Base-by-base conservation (phyloP, 2,329 filamentous ascomycete genomes). In the Blastomyces percursus region DNA sequence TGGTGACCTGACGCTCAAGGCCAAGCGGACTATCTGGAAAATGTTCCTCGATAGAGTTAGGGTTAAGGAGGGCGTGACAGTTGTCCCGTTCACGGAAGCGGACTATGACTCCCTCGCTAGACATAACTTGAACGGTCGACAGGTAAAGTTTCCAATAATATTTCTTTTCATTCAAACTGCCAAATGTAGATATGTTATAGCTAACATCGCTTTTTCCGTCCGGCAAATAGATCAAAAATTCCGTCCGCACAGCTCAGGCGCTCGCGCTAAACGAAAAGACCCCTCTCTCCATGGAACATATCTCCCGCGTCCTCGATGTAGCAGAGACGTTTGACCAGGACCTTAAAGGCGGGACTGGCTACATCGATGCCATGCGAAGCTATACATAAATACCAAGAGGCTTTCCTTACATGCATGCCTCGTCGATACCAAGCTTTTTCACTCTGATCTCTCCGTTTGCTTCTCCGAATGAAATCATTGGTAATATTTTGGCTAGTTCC, bases 271-370 rank as follows among this genome's bases (percentile, higher is more conserved):
- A 90, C 66, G 89, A 91, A 73, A 80, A 83, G 32, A 83, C 86
- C 64, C 78, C 83, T 3, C 81, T 96, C 40, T 83, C 84, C 61
- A 91, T 96, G 87, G 81, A 81, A 59, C 90, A 96, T 70, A 88
- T 96, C 71, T 84, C 83, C 67, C 84, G 90, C 65, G 90, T 96
- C 14, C 81, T 96, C n/a, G 88, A 91, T 52, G 90, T 95, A 1
- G 87, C 88, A 30, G 86, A 90, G 73, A 88, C 85, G 44, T 96
- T 96, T 73, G 89, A 93, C 66, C 82, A 86, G 38, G 91, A 96
- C 72, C 79, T 96, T 59, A 90, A 88, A 72, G 91, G 91, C 5
- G 90, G 90, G 0, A 81, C 83, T 0, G 90, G 90, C 0, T 95
- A 90, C 68, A 79, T 89, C 67, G 90, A 94, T 71, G 90, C 89